Conservation (phyloP, 1,284 basidiomycete genomes). For the Pseudozyma flocculosa region DNA sequence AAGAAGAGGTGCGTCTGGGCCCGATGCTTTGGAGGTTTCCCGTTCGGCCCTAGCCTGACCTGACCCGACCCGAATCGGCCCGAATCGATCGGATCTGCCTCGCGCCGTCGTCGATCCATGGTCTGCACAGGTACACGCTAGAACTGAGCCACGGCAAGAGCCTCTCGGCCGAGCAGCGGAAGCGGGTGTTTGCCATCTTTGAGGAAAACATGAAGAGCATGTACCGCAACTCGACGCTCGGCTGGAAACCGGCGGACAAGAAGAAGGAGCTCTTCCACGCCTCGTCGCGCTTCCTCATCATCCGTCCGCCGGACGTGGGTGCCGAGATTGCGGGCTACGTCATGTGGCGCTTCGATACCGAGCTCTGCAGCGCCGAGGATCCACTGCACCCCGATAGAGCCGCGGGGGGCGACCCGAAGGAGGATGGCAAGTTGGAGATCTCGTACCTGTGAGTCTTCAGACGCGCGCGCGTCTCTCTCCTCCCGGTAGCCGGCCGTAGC, state of each 20-base stretch:
- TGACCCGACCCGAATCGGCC: too few species aligned
- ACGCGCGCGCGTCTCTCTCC: too few species aligned
- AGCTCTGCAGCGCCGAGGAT: slow-evolving; percentile 10
- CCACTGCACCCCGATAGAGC: not conserved
- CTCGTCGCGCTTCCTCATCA: slow-evolving; percentile 20
- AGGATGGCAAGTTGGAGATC: slow-evolving; percentile 20
- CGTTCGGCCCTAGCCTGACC: too few species aligned
- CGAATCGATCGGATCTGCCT: too few species aligned
- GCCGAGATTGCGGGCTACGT: slow-evolving; percentile 25
- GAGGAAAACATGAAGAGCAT: slow-evolving; percentile 32
- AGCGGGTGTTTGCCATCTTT: slow-evolving; percentile 26
- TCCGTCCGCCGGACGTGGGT: slow-evolving; percentile 14
- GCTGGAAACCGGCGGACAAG: slow-evolving; percentile 24
- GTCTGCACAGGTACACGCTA: slow-evolving; percentile 6
- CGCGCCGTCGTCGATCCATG: too few species aligned
- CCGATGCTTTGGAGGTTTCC: too few species aligned
- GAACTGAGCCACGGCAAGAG: slow-evolving; percentile 7
- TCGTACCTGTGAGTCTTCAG: slow-evolving; percentile 14
- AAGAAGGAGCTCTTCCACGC: slow-evolving; percentile 18
- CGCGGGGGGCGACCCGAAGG: not conserved
- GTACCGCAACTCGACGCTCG: slow-evolving; percentile 22
- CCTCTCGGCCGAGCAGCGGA: slow-evolving; percentile 25
- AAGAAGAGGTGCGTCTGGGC: too few species aligned
- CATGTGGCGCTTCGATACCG: slow-evolving; percentile 34
- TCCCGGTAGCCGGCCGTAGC: too few species aligned